Evolutionary conservation across 345 rosid species (phyloP).

Genomic region (Erysimum cheiranthoides): DNA sequence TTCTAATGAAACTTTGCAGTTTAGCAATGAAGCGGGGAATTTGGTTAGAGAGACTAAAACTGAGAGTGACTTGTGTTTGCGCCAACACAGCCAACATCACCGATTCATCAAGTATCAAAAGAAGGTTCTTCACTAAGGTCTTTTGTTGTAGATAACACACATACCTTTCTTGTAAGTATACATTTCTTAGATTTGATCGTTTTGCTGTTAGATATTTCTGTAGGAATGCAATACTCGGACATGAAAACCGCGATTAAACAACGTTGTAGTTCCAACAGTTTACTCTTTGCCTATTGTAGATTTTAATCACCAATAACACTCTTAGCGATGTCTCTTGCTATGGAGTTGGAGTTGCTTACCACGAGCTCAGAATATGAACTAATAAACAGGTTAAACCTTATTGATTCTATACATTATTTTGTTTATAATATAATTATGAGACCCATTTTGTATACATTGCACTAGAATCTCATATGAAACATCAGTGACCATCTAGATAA

Average conservation of each 20-base stretch:
- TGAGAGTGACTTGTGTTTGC: not conserved
- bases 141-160: not conserved
- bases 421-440: not conserved
- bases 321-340: not conserved
- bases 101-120: not conserved
- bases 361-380: not conserved
- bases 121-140: not conserved
- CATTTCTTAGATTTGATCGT: not conserved
- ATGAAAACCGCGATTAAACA: no score
- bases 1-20: not conserved
- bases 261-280: no score
- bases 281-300: not conserved
- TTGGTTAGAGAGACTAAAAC: not conserved
- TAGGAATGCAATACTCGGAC: no score
- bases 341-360: constrained; percentile 4
- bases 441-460: not conserved
- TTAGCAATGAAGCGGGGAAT: not conserved
- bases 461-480: no score
- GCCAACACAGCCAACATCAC: no score
- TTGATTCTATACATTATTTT: not conserved
- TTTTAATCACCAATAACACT: not conserved
- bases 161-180: not conserved
- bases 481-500: not conserved
- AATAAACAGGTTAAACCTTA: not conserved
- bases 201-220: not conserved